A percentile compares a stretch with the other conserved stretches of the same genome.
Evolutionary conservation across 306 rosid genomes (phyloP).

Genomic region (Ormosia semicastrata): DNA sequence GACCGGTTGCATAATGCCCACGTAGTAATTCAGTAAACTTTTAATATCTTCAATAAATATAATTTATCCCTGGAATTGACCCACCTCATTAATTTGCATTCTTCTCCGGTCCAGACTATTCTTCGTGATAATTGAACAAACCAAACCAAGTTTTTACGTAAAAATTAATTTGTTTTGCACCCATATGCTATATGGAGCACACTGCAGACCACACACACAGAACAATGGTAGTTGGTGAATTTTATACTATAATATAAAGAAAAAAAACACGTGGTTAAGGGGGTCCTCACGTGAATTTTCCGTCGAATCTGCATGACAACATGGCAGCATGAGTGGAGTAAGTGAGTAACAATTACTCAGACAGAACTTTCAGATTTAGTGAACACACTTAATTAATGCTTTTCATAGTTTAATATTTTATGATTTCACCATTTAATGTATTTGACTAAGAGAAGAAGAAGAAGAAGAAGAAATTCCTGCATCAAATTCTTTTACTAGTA

Average conservation of each 20-base stretch:
- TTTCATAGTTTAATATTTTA: neutral
- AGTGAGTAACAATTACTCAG: neutral
- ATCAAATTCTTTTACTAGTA: neutral
- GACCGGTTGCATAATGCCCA: neutral
- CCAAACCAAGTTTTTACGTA: neutral
- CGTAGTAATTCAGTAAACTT: neutral
- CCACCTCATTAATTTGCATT: neutral
- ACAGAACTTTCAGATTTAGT: neutral
- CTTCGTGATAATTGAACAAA: neutral
- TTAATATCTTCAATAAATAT: neutral
- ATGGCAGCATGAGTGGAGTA: neutral
- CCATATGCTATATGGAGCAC: neutral
- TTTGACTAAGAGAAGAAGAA: neutral
- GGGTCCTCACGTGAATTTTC: neutral
- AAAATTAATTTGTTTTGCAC: neutral
- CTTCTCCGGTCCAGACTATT: neutral
- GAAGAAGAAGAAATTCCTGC: conserved; percentile 4
- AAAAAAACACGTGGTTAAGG: neutral
- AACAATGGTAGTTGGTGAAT: neutral
- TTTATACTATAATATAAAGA: neutral
- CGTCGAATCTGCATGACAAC: neutral
- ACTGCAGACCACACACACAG: neutral
- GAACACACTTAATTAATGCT: neutral
- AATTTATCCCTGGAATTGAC: neutral
- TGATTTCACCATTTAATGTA: neutral